Percentiles rank a stretch among this genome's conserved stretches.
Conservation (phyloP, 768 basidiomycete species). For the Butyriboletus loyo region DNA sequence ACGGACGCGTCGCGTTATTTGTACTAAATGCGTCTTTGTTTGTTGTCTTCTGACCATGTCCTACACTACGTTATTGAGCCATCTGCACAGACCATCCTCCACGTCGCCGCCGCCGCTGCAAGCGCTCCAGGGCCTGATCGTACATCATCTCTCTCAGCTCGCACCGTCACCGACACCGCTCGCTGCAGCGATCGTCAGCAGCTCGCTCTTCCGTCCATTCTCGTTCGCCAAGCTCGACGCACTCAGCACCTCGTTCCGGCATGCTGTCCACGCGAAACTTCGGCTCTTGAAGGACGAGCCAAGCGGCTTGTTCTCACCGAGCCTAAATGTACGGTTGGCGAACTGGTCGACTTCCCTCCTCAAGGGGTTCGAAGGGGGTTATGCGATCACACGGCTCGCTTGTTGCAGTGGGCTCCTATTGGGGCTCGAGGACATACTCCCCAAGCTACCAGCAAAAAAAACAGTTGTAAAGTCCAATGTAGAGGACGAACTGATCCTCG, state of each 20-base stretch:
- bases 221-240: constrained; percentile 28
- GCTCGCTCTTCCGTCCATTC: constrained; percentile 30
- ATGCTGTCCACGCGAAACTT: constrained; percentile 31
- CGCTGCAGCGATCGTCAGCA: constrained; percentile 31
- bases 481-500: constrained; percentile 65
- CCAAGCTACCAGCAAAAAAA: constrained; percentile 29
- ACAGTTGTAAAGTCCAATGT: constrained; percentile 39
- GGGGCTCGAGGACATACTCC: constrained; percentile 54
- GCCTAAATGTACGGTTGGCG: constrained; percentile 38
- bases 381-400: constrained; percentile 58
- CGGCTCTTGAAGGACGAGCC: constrained; percentile 28
- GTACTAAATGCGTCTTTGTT: constrained; percentile 2
- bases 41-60: constrained; percentile 11
- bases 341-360: constrained; percentile 53
- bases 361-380: constrained; percentile 64
- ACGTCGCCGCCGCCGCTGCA: constrained; percentile 10
- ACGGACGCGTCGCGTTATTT: constrained; percentile 18
- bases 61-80: constrained; percentile 25
- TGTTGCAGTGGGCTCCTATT: constrained; percentile 62
- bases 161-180: constrained; percentile 31
- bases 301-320: constrained; percentile 30
- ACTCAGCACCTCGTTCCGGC: constrained; percentile 28
- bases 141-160: constrained; percentile 28
- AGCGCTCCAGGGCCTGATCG: constrained; percentile 27
- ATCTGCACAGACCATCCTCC: constrained; percentile 26